Evolutionary conservation across 2,329 filamentous ascomycete genomes (phyloP).

Genomic region (Xylariaceae sp.): DNA sequence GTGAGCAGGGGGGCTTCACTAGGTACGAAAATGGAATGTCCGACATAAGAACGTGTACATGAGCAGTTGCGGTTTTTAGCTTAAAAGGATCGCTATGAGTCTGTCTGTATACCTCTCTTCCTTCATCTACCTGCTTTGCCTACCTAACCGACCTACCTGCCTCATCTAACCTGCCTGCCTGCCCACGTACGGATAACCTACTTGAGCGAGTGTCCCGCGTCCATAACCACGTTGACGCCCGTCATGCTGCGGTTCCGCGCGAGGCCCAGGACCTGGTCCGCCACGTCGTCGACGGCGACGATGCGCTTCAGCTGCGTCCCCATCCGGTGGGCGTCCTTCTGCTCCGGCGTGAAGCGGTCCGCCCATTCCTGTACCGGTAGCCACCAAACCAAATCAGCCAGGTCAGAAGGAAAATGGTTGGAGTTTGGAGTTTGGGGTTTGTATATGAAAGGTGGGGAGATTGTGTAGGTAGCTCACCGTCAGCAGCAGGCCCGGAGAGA

Average conservation of each 20-base stretch:
- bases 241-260: constrained; percentile 42
- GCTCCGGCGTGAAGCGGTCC: constrained; percentile 48
- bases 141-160: too few species aligned
- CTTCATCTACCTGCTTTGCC: too few species aligned
- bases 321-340: constrained; percentile 45
- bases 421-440: too few species aligned
- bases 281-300: constrained; percentile 49
- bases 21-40: too few species aligned
- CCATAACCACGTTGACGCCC: constrained; percentile 44
- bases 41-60: too few species aligned
- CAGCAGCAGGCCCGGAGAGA: constrained; percentile 46
- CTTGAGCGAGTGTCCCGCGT: constrained; percentile 36
- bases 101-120: too few species aligned
- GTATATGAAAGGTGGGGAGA: background rate
- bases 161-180: too few species aligned
- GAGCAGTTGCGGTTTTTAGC: too few species aligned
- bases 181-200: too few species aligned
- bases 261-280: constrained; percentile 43
- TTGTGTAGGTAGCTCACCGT: constrained; percentile 29
- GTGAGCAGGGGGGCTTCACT: background rate
- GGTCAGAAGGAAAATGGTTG: too few species aligned
- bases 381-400: background rate
- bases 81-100: too few species aligned
- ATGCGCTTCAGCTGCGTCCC: constrained; percentile 52
- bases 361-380: constrained; percentile 49